Conservation (phyloP, 1,284 basidiomycete genomes). For the Trametes versicolor region DNA sequence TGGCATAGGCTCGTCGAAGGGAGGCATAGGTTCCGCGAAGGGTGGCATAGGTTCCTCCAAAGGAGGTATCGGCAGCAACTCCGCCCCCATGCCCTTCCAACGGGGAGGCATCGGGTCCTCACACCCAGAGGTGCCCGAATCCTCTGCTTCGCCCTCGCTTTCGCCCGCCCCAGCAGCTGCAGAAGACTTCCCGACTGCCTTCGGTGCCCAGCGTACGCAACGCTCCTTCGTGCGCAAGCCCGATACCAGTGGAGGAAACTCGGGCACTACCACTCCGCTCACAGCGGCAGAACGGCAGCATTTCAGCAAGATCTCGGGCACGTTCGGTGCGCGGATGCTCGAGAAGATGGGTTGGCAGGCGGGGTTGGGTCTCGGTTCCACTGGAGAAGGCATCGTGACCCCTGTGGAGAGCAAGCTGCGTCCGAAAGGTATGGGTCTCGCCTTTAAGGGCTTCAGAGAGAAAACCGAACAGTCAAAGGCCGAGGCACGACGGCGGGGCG, state of each 20-base stretch:
- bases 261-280: constrained; percentile 61
- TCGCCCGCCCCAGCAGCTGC: constrained; percentile 44
- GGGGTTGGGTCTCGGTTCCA: constrained; percentile 83
- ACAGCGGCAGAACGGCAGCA: constrained; percentile 76
- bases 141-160: constrained; percentile 43
- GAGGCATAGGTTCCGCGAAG: constrained; percentile 43
- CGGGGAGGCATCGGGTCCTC: constrained; percentile 60
- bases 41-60: constrained; percentile 50
- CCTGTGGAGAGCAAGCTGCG: constrained; percentile 89
- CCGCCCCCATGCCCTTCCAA: constrained; percentile 42
- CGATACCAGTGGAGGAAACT: constrained; percentile 49
- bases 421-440: constrained; percentile 87
- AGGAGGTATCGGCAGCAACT: constrained; percentile 36
- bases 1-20: constrained; percentile 33
- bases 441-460: constrained; percentile 87
- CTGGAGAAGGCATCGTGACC: constrained; percentile 86
- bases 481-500: constrained; percentile 82
- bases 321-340: constrained; percentile 90
- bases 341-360: constrained; percentile 94
- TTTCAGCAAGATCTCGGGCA: constrained; percentile 79
- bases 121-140: constrained; percentile 44
- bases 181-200: constrained; percentile 52
- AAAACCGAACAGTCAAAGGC: constrained; percentile 88
- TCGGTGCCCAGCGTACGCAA: constrained; percentile 53
- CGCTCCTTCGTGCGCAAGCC: constrained; percentile 68